Evolutionary conservation across 2,329 filamentous ascomycete species (phyloP), one percentile per base, ranked within the genome.

Genomic region (Anisogramma anomala): DNA sequence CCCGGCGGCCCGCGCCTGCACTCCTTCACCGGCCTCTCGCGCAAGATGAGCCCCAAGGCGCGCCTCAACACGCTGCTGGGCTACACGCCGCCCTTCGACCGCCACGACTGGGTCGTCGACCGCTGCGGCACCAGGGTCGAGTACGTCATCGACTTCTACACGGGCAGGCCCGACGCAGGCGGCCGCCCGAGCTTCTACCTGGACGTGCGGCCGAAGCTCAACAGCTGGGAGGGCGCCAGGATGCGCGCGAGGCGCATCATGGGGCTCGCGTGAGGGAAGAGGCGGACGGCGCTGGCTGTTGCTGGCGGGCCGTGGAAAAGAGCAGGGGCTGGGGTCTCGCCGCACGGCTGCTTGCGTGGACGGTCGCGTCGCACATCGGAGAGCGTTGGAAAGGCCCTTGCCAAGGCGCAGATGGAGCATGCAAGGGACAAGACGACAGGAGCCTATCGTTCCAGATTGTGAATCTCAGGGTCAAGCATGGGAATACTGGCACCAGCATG

Each of bases 131-230:
- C 69, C 15, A 77, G 76, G 54, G 66, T 98, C 36, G 91, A 96
- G 54, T 98, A 98, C 58, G 82, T 98, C 28, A 98, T 98, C 60
- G 91, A 98, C 62, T 98, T 98, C 54, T 98, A 98, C 58, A 79
- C 86, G 4, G 91, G 91, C 0, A 67, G 72, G 5, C 61, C 64
- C 3, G 56, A 56, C 19, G 57, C 60, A 2, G 68, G 5, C 39
- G 48, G 49, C 0, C 61, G 65, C 53, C 44, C 69, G 30, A 80
- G 76, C 49, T 82, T 83, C 55, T 82, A 79, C 51, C 60, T 82
- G 13, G 76, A 82, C 52, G 77, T 82, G 32, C 63, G 78, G 52
- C 79, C 79, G 0, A 83, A 83, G 63, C 55, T 83, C 49, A 82
- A 81, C 53, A 73, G 68, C 2, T 77, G 72, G 68, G 78, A 82